Base-by-base conservation (phyloP, 2,329 filamentous ascomycete species). In the Helotiales sp. region DNA sequence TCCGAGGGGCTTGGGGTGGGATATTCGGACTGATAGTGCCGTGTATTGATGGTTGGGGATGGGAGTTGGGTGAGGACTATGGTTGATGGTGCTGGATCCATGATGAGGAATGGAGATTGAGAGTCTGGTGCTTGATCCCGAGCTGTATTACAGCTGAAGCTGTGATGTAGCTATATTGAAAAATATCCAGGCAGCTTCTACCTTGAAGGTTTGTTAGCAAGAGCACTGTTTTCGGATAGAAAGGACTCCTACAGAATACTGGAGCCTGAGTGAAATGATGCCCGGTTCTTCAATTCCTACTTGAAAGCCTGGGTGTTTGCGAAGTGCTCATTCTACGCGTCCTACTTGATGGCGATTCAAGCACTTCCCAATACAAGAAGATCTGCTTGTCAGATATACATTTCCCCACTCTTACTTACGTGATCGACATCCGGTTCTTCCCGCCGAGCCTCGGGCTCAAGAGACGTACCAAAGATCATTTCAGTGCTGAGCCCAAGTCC, bases 351-450 rank as follows among this genome's bases (percentile, higher is more conserved):
- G n/a, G 37, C 34, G 30, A 24, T 10, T 40, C 11, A 7, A 26
- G n/a, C 17, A 6, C 6, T 15, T 57, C 6, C 20, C 10, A 20
- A 37, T 11, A 24, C n/a, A 3, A 26, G 32, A 17, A 57, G 22
- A 40, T 40, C 6, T 10, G 4, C 17, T 20, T 37, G 54, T 57
- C 30, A 24, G 8, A 37, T 37, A 15, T 37, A 40, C 6, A 24
- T 26, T 20, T n/a, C 30, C 52, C 54, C 54, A 20, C 30, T 24
- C 30, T 54, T 62, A 62, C 59, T 17, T 62, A 52, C 52, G 20
- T 47, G 61, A 57, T 63, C 63, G 37, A 24, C 63, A 54, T 3
- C 63, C 63, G 63, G 37, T 61, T 55, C 37, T 47, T 61, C 49
- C 63, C 63, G 63, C 45, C 30, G 10, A 30, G 17, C 61, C 61